A percentile compares a stretch with the other conserved stretches of the same genome.
Conservation (phyloP, 495 filamentous ascomycete species). For the Zalerion maritima region DNA sequence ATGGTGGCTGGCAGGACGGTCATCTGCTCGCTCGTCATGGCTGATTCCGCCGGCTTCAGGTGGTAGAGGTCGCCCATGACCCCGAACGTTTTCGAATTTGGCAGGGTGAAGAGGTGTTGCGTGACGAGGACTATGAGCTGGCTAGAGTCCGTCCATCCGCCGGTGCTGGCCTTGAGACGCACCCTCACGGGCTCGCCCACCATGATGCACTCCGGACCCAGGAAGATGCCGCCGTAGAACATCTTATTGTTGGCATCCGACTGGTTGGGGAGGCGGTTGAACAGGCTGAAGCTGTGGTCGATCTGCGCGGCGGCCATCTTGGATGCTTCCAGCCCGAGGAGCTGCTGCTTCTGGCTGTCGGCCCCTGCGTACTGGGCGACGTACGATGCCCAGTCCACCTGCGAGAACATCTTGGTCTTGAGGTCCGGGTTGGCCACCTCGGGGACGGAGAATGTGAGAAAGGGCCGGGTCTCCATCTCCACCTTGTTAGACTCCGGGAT, state of each 20-base stretch:
- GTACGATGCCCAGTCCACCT: too few species aligned
- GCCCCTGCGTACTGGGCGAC: too few species aligned
- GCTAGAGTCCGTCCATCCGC: neutral
- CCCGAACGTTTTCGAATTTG: slow-evolving; percentile 10
- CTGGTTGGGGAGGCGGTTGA: slow-evolving; percentile 13
- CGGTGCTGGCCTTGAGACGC: slow-evolving; percentile 3
- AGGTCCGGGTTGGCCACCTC: too few species aligned
- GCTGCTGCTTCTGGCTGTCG: slow-evolving; percentile 13
- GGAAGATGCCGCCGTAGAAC: slow-evolving; percentile 23
- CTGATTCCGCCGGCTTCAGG: slow-evolving; percentile 4
- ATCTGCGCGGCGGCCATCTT: slow-evolving; percentile 26
- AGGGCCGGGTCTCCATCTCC: slow-evolving; percentile 27
- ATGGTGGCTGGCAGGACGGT: slow-evolving; percentile 22
- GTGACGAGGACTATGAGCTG: slow-evolving; percentile 22
- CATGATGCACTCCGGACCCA: slow-evolving; percentile 29
- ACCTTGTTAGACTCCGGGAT: slow-evolving; percentile 14
- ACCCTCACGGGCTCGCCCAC: slow-evolving; percentile 25
- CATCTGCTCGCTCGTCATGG: slow-evolving; percentile 4
- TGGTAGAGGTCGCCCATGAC: slow-evolving; percentile 16
- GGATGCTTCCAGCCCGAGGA: slow-evolving; percentile 26
- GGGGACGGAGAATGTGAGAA: slow-evolving; percentile 26
- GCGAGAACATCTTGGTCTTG: too few species aligned
- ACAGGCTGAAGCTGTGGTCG: slow-evolving; percentile 28
- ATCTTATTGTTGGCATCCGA: slow-evolving; percentile 6
- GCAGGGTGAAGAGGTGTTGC: slow-evolving; percentile 8